Base-by-base conservation (phyloP, 805 yeast species). In the Lipomyces mesembrius region DNA sequence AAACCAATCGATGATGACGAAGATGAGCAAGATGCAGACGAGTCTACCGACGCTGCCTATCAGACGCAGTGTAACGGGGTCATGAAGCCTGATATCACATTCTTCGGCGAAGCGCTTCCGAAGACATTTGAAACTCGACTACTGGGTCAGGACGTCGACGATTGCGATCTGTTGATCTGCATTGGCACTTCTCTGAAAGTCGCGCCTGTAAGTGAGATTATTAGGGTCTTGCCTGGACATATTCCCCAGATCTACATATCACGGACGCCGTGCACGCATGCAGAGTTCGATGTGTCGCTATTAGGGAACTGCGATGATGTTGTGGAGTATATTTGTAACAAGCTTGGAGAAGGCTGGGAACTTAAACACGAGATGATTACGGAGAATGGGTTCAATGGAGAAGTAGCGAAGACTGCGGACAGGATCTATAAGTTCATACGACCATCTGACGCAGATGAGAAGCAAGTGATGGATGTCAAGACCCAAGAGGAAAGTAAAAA, bases 161-260 rank as follows among this genome's bases (percentile, higher is more conserved):
- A 84, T 54, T 91, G 97, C 77, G 98, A 93, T 77, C 80, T 92
- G 63, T 79, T 93, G 57, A 82, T 92, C 4, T 89, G 96, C 76
- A 88, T 92, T 46, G 98, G 98, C 20, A 92, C 98, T 0, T 92
- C 97, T 25, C 82, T 92, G 71, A 91, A 92, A 75, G 98, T 92
- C 29, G 92, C 96, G 0, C 98, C 98, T 0, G 97, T 93, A 3
- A 87, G 92, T 62, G 92, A 91, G 62, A 90, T 92, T 65, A 93
- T 91, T n/a, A 88, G 91, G 69, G 82, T 84, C 78, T 79, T 92
- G 1, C 87, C 88, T 0, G 82, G 83, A n/a, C 77, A 84, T n/a
- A 87, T 90, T 1, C 97, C 97, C 0, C 96, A 92, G 77, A 82
- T 93, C 3, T 81, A 90, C 64, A 89, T 92, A 69, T 90, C 91